Evolutionary conservation across 495 filamentous ascomycete genomes (phyloP).

Genomic region (Talaromyces thailandensis): DNA sequence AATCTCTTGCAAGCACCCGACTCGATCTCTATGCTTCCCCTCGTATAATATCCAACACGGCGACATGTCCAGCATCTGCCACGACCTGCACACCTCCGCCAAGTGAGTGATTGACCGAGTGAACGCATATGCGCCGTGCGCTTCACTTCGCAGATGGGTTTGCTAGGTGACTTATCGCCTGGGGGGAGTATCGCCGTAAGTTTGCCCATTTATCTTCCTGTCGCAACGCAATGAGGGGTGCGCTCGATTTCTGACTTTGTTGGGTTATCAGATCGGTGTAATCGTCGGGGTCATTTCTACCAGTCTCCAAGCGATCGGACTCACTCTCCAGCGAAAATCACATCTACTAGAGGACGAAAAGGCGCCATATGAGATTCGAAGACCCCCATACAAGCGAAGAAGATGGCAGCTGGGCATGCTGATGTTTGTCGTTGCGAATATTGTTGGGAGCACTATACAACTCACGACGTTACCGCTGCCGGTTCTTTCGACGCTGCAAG

Average conservation of each 20-base stretch:
- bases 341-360: slow-evolving; percentile 97
- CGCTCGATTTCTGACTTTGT: background rate
- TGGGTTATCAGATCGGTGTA: slow-evolving; percentile 65
- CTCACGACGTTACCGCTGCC: slow-evolving; percentile 95
- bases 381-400: slow-evolving; percentile 83
- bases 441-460: slow-evolving; percentile 91
- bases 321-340: slow-evolving; percentile 98
- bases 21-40: background rate
- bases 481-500: slow-evolving; percentile 90
- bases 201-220: slow-evolving; percentile 9
- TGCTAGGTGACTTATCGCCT: slow-evolving; percentile 75
- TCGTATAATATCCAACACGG: background rate
- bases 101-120: background rate
- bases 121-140: background rate
- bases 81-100: background rate
- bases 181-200: slow-evolving; percentile 78
- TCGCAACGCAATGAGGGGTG: background rate
- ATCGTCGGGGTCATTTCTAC: slow-evolving; percentile 88
- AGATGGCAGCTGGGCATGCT: slow-evolving; percentile 97
- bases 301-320: slow-evolving; percentile 84
- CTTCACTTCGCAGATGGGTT: slow-evolving; percentile 46
- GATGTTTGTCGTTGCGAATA: slow-evolving; percentile 92
- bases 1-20: background rate
- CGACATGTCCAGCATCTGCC: slow-evolving; percentile 8
- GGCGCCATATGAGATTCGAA: slow-evolving; percentile 61